These are phyloP conservation scores for Lojkania enalia DNA, from an alignment of 2,329 filamentous ascomycete species.

Conservation along the genomic window DNA sequence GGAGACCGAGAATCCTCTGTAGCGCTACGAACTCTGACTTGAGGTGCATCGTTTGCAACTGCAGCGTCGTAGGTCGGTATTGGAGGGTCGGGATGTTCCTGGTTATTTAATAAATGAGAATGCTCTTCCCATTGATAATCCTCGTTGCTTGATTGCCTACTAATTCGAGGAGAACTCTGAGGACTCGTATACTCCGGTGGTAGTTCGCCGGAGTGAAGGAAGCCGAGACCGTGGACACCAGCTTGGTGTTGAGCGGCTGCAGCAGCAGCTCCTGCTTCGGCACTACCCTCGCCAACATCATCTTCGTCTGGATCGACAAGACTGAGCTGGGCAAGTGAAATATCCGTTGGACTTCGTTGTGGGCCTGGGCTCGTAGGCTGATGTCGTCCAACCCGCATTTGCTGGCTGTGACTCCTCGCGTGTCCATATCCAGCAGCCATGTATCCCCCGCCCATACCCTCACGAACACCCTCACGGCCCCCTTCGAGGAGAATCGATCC, in stretches of 20 bases:
- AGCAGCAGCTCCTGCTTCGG: conserved; percentile 21
- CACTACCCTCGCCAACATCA: conserved; percentile 73
- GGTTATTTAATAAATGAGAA: conserved; percentile 47
- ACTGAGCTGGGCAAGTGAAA: conserved; percentile 85
- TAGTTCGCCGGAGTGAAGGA: conserved; percentile 43
- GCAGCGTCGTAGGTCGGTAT: conserved; percentile 85
- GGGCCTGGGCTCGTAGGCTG: conserved; percentile 85
- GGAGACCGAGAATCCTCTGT: conserved; percentile 22
- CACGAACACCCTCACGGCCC: conserved; percentile 60
- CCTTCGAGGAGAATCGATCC: conserved; percentile 93
- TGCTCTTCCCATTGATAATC: conserved; percentile 53
- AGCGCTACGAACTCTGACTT: conserved; percentile 24
- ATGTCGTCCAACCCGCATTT: conserved; percentile 68
- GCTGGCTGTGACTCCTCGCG: conserved; percentile 74
- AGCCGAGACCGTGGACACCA: conserved; percentile 36
- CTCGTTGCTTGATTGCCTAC: conserved; percentile 63
- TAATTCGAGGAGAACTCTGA: conserved; percentile 38
- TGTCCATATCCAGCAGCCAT: conserved; percentile 60
- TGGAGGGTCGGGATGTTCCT: conserved; percentile 56
- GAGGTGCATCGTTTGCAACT: conserved; percentile 64
- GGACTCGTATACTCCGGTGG: conserved; percentile 57
- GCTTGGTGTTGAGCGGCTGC: conserved; percentile 22
- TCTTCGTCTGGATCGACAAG: conserved; percentile 65
- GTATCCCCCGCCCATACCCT: conserved; percentile 56
- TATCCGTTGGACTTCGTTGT: conserved; percentile 88